A percentile compares a stretch with the other conserved stretches of the same genome.
phyloP scores from a whole-genome alignment of 2,329 filamentous ascomycete genomes.

The Emergomyces orientalis region DNA sequence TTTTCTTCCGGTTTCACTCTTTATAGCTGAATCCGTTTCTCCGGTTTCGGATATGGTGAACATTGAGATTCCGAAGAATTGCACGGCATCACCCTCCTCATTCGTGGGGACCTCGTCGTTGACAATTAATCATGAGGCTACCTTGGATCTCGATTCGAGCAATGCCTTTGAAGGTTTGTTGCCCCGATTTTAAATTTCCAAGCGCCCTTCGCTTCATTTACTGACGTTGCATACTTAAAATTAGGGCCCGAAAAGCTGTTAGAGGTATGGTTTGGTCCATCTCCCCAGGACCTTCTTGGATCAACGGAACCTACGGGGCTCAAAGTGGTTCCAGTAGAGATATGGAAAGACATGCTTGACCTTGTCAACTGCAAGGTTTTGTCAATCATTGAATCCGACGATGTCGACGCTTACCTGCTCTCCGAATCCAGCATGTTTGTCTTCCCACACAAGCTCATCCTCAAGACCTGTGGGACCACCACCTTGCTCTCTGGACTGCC shows the following conservation, averaged over 20 bases:
- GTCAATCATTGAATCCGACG: slow-evolving; percentile 84
- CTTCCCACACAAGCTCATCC: slow-evolving; percentile 97
- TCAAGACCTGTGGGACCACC: slow-evolving; percentile 97
- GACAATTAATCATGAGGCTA: slow-evolving; percentile 94
- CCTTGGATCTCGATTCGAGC: slow-evolving; percentile 82
- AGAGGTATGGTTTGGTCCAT: slow-evolving; percentile 94
- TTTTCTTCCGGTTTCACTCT: neutral
- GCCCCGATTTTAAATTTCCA: neutral
- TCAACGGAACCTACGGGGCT: slow-evolving; percentile 65
- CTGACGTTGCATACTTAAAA: slow-evolving; percentile 10
- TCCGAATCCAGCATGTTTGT: slow-evolving; percentile 99
- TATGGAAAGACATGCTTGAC: slow-evolving; percentile 95
- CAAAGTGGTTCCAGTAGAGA: slow-evolving; percentile 73
- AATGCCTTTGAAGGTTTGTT: slow-evolving; percentile 83
- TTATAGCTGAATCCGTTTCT: slow-evolving; percentile 11
- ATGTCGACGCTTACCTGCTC: slow-evolving; percentile 90
- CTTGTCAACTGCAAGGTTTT: slow-evolving; percentile 97
- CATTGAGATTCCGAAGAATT: slow-evolving; percentile 68
- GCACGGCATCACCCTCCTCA: slow-evolving; percentile 70
- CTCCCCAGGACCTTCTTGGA: slow-evolving; percentile 60
- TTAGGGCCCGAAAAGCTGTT: slow-evolving; percentile 88
- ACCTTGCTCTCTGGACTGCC: slow-evolving; percentile 83
- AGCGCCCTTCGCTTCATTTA: neutral
- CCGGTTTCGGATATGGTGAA: slow-evolving; percentile 64
- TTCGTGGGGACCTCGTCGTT: slow-evolving; percentile 73